A percentile compares a stretch with the other conserved stretches of the same genome.
phyloP scores from a whole-genome alignment of 78 protist species.

The Isochrysis galbana region DNA sequence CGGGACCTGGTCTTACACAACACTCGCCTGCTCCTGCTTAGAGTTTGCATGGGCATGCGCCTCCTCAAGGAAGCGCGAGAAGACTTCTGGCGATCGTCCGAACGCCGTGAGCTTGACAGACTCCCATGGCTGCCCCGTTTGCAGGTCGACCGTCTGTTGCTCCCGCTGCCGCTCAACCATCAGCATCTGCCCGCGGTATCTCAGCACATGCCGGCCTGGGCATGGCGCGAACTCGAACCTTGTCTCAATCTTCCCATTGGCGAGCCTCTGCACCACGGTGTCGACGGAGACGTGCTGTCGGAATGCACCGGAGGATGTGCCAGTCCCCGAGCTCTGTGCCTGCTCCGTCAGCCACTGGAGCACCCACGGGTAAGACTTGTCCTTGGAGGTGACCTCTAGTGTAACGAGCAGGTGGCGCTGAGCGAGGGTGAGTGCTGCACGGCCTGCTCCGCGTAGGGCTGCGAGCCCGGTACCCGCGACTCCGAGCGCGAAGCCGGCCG shows the following conservation, averaged over 20 bases:
- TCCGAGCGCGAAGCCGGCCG: conserved; percentile 16
- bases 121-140: conserved; percentile 35
- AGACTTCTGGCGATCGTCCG: conserved; percentile 11
- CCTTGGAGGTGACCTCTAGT: conserved; percentile 36
- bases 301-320: neutral
- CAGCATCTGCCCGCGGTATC: neutral
- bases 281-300: conserved; percentile 26
- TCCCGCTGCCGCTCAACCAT: neutral
- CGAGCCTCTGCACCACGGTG: neutral
- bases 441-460: neutral
- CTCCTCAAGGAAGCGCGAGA: neutral
- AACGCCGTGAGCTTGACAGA: neutral
- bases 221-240: conserved; percentile 31
- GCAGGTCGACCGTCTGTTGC: neutral
- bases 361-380: conserved; percentile 37
- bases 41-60: neutral
- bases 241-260: neutral
- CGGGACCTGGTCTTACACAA: too few relatives aligned
- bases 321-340: too few relatives aligned
- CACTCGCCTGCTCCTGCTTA: neutral
- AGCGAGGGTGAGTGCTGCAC: neutral
- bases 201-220: conserved; percentile 21
- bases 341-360: conserved; percentile 23
- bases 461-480: neutral
- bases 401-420: neutral